Evolutionary conservation across 73 alveolate genomes (phyloP), one percentile per base, ranked within the genome.

Genomic region (Stentor coeruleus): DNA sequence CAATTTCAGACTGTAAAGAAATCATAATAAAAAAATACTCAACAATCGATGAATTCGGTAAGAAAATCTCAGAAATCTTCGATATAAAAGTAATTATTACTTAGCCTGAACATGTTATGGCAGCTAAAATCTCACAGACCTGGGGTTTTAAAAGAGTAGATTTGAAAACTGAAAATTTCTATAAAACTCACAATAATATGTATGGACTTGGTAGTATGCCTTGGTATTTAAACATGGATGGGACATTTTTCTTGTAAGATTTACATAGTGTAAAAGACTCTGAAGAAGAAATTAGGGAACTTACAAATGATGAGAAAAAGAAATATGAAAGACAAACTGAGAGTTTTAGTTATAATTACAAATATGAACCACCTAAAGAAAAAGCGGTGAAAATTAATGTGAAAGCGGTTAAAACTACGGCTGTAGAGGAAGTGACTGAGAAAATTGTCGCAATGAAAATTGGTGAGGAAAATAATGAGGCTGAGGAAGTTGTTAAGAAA

Each of bases 321-420:
- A 66, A 66, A 66, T 66, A 28, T 40, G 37, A 66, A 11, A 66
- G 33, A 66, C 66, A 6, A 20, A 49, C 6, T 49, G 20, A 49
- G 20, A 49, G 6, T 20, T 11, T 11, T 49, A 11, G 20, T 49
- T 49, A 49, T 49, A 20, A 66, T 40, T 66, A 38, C 38, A 75
- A 75, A 39, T 75, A 75, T 2, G 83, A 20, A 15, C 59, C 59
- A 15, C 83, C 77, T 1, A 75, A 75, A 38, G 83, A 75, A 75
- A 75, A 75, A 75, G 38, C 38, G 11, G 66, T 75, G 26, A 37
- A 75, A 75, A 75, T 75, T n/a, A 75, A 49, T 11, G 66, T 49
- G n/a, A n/a, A n/a, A n/a, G n/a, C n/a, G n/a, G n/a, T n/a, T n/a
- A n/a, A n/a, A n/a, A n/a, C n/a, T n/a, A n/a, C n/a, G n/a, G n/a